Evolutionary conservation across 2,329 filamentous ascomycete genomes (phyloP).

Genomic region (Gnomoniopsis sp.): DNA sequence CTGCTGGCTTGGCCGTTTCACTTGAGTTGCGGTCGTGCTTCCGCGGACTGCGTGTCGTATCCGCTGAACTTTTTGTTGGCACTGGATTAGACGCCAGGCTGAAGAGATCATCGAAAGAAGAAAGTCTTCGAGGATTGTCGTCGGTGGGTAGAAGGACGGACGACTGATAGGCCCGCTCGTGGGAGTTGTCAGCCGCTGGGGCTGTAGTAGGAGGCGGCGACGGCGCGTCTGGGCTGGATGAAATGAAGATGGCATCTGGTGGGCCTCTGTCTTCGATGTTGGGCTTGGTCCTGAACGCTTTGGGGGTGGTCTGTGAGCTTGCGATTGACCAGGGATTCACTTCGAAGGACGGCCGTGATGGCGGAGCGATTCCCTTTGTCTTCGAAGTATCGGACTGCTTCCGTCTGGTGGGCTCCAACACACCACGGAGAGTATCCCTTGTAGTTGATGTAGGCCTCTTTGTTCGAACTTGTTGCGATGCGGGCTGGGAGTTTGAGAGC

Average conservation of each 20-base stretch:
- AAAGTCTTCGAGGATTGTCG: background rate
- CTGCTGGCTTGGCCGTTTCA: background rate
- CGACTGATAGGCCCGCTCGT: background rate
- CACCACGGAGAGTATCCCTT: background rate
- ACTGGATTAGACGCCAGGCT: background rate
- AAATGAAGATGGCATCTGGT: constrained; percentile 24
- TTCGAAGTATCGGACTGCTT: constrained; percentile 25
- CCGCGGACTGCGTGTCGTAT: background rate
- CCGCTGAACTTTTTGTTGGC: background rate
- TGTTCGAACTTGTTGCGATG: background rate
- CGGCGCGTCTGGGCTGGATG: constrained; percentile 25
- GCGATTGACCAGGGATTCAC: constrained; percentile 39
- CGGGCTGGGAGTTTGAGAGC: background rate
- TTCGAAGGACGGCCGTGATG: constrained; percentile 21
- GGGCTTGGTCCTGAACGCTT: constrained; percentile 18
- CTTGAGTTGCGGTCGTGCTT: background rate
- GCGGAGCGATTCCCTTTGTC: constrained; percentile 17
- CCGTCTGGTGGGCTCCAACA: constrained; percentile 19
- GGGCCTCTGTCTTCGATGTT: background rate
- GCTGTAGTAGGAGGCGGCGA: constrained; percentile 4
- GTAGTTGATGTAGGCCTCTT: background rate
- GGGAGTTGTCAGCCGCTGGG: background rate
- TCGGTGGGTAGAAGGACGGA: background rate
- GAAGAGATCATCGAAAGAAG: background rate
- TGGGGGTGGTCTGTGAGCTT: constrained; percentile 33